Percentiles rank a stretch among this genome's conserved stretches.
Conservation (phyloP, 2,329 filamentous ascomycete genomes). For the Orbilia ellipsospora region DNA sequence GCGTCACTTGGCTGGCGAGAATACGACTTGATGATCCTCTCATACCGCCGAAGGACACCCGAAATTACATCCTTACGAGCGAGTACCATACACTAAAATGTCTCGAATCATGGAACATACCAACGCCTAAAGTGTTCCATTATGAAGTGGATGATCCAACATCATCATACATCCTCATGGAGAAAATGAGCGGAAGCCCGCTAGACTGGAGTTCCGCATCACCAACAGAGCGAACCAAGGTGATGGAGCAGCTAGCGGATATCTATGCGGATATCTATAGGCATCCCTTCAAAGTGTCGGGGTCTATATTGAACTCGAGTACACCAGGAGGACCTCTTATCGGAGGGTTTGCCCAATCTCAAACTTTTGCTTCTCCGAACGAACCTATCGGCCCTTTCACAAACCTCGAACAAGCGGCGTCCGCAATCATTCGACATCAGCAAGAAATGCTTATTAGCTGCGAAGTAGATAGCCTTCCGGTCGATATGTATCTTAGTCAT, state of each 20-base stretch:
- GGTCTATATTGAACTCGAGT: conserved; percentile 59
- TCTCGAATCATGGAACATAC: conserved; percentile 61
- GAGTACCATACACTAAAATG: conserved; percentile 64
- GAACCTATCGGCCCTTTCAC: conserved; percentile 59
- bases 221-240: conserved; percentile 59
- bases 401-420: conserved; percentile 56
- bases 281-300: conserved; percentile 60
- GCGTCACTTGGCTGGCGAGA: conserved; percentile 28
- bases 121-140: conserved; percentile 61
- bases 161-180: conserved; percentile 65
- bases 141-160: conserved; percentile 62
- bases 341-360: conserved; percentile 17
- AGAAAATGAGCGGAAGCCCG: conserved; percentile 63
- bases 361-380: conserved; percentile 55
- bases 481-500: conserved; percentile 64
- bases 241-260: conserved; percentile 61
- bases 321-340: conserved; percentile 6
- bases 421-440: conserved; percentile 59
- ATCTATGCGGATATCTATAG: conserved; percentile 61
- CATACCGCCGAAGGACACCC: conserved; percentile 54
- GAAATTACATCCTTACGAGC: conserved; percentile 62
- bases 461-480: conserved; percentile 59
- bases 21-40: conserved; percentile 23
- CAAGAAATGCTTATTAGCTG: conserved; percentile 60
- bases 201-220: conserved; percentile 61